Conservation (phyloP, 1,139 yeast species). For the Blastobotrys indianensis region DNA sequence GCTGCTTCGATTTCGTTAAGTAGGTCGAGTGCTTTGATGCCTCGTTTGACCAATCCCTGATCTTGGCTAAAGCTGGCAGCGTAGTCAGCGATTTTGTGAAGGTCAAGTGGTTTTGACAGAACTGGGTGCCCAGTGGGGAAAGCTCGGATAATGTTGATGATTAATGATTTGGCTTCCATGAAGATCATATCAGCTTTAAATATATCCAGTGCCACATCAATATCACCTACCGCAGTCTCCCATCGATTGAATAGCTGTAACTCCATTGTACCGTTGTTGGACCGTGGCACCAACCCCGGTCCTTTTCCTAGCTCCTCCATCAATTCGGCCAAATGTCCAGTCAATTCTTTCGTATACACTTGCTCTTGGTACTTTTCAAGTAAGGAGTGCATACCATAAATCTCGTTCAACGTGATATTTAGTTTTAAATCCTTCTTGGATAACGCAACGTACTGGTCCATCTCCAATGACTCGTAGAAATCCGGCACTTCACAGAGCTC, state of each 20-base stretch:
- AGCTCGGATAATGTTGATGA: constrained; percentile 36
- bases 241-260: constrained; percentile 35
- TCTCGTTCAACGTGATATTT: constrained; percentile 36
- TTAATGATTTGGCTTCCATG: constrained; percentile 36
- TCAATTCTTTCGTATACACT: constrained; percentile 16
- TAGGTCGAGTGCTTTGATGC: constrained; percentile 34
- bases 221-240: constrained; percentile 36
- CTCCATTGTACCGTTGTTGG: constrained; percentile 32
- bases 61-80: constrained; percentile 31
- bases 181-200: constrained; percentile 35
- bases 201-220: constrained; percentile 31
- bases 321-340: constrained; percentile 29
- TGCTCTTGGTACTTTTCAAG: constrained; percentile 32
- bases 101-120: constrained; percentile 29
- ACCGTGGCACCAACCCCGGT: constrained; percentile 32
- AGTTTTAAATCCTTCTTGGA: constrained; percentile 35
- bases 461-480: constrained; percentile 38
- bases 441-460: constrained; percentile 39
- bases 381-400: constrained; percentile 36
- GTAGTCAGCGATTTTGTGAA: constrained; percentile 31
- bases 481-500: constrained; percentile 40
- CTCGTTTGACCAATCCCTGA: constrained; percentile 33
- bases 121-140: constrained; percentile 32
- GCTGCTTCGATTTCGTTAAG: constrained; percentile 31
- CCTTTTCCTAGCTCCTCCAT: constrained; percentile 33